Base-by-base conservation (phyloP, 2,329 filamentous ascomycete genomes). In the Boeremia lycopersici region DNA sequence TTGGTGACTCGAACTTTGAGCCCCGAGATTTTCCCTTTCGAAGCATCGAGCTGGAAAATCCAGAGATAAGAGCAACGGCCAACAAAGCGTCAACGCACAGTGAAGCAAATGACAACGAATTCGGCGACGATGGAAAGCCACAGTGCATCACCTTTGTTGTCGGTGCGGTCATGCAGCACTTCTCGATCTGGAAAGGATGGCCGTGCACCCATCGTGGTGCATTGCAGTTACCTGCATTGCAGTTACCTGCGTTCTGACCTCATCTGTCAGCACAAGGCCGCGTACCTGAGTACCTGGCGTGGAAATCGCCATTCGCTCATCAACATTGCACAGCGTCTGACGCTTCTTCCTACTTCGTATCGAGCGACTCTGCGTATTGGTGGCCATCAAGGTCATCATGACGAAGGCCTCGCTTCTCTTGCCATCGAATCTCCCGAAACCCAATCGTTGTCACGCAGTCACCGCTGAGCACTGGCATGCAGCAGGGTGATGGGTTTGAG, bases 1-100 rank as follows among this genome's bases (percentile, higher is more conserved):
- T 47, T 64, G 57, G 60, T 69, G 68, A 70, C 65, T 71, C 68
- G 53, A 65, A 61, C 41, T 13, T 25, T 29, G 12, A 41, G 45
- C 3, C 28, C 52, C 52, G 52, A 54, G 34, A 17, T 54, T 54
- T 54, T 44, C 39, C 51, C 33, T 25, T 33, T 25, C 36, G 41
- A 23, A 56, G 59, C 55, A 57, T 59, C 42, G 53, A 62, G 53
- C 47, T 62, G 52, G 49, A 39, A 63, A 44, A 45, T 31, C 51
- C 52, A 50, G 43, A 46, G 36, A 55, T 45, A 53, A 54, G 61
- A 60, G 51, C 60, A 60, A 36, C 62, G 59, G 60, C 59, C 50
- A 50, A 45, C 38, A 38, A n/a, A 13, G 42, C 4, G 46, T 40
- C 40, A 57, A 36, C 54, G 34, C 57, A 60, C 53, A 57, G 56